Conservation (phyloP, 148 eudicot species). For the Dianthus caryophyllus region DNA sequence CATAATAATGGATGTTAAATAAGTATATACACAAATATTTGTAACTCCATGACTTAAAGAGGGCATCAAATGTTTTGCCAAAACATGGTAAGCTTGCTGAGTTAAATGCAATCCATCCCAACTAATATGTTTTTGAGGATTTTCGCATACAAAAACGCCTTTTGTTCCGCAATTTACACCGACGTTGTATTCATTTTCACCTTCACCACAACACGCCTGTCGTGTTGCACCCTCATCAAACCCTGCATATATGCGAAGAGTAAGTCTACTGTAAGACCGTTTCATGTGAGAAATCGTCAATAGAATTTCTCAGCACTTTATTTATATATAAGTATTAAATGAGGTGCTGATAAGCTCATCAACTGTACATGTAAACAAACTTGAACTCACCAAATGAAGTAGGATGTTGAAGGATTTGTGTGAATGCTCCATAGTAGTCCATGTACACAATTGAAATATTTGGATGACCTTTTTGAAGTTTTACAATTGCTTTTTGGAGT, state of each 20-base stretch:
- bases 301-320: too few relatives aligned
- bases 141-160: slow-evolving; percentile 2
- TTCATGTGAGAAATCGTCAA: too few relatives aligned
- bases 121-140: slow-evolving; percentile 10
- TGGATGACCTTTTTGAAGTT: slow-evolving; percentile 22
- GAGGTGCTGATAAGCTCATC: too few relatives aligned
- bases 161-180: slow-evolving; percentile 6
- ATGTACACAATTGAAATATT: slow-evolving; percentile 24
- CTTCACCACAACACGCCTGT: slow-evolving; percentile 22
- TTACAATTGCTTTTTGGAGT: slow-evolving; percentile 19
- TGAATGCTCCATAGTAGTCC: slow-evolving; percentile 25
- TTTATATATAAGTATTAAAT: too few relatives aligned
- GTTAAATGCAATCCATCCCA: slow-evolving; percentile 27
- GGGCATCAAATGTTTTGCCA: slow-evolving; percentile 14
- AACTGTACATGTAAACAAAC: too few relatives aligned
- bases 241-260: slow-evolving; percentile 13
- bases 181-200: slow-evolving; percentile 17
- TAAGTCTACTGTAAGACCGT: too few relatives aligned
- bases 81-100: slow-evolving; percentile 15
- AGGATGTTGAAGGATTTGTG: slow-evolving; percentile 18
- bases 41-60: not conserved
- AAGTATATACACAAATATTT: not conserved
- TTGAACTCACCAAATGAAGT: slow-evolving; percentile 24
- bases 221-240: slow-evolving; percentile 15
- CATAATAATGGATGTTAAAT: not conserved